Conservation (phyloP, 495 filamentous ascomycete species). For the Penicillium diatomitis region DNA sequence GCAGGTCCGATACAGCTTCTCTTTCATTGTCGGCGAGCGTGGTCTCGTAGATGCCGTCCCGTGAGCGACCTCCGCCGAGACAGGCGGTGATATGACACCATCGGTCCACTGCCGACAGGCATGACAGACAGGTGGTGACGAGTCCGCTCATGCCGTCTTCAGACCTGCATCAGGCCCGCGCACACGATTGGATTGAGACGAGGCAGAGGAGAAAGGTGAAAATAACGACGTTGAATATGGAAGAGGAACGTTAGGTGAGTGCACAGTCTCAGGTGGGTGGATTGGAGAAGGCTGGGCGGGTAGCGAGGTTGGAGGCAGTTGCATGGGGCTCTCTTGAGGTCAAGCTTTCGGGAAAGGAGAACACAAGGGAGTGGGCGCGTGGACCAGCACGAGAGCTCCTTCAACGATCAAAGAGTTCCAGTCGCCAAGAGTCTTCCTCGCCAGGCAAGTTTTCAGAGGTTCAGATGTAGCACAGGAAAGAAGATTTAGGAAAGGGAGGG, state of each 20-base stretch:
- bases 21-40: conserved; percentile 93
- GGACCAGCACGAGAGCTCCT: not conserved
- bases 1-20: conserved; percentile 91
- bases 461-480: not conserved
- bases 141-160: conserved; percentile 34
- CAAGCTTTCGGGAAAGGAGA: conserved; percentile 8
- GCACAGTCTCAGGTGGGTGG: not conserved
- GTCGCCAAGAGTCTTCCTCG: too few species aligned
- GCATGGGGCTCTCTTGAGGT: conserved; percentile 4
- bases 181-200: not conserved
- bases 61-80: conserved; percentile 62
- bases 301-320: conserved; percentile 2
- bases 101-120: conserved; percentile 36
- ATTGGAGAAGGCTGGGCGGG: not conserved
- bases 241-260: not conserved
- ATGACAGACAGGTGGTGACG: conserved; percentile 33
- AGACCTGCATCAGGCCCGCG: conserved; percentile 24
- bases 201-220: not conserved
- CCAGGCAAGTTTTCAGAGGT: too few species aligned
- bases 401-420: too few species aligned
- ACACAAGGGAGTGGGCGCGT: conserved; percentile 17
- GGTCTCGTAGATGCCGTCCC: conserved; percentile 91
- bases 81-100: conserved; percentile 42
- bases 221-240: conserved; percentile 1
- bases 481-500: not conserved